phyloP scores from a whole-genome alignment of 352 stramenopile genomes.

The Phytophthora pinifolia region DNA sequence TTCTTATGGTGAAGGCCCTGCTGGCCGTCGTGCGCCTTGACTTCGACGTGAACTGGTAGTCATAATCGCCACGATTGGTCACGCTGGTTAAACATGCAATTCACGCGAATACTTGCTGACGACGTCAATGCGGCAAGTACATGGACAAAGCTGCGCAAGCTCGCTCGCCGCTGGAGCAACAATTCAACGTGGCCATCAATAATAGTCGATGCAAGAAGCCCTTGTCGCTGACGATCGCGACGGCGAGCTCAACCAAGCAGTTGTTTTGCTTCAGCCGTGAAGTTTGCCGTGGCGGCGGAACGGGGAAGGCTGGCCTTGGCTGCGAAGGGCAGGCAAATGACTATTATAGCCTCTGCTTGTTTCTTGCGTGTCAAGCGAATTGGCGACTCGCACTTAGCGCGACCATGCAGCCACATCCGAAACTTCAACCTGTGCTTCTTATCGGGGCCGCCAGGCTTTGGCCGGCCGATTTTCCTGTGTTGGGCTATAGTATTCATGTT shows the following conservation, averaged over 20 bases:
- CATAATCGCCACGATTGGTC: constrained; percentile 1
- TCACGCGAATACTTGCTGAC: constrained; percentile 21
- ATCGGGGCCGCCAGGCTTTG: too few relatives aligned
- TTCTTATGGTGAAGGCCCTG: too few relatives aligned
- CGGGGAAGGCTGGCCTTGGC: neutral
- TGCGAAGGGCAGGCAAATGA: neutral
- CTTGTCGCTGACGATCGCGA: neutral
- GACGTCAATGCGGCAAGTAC: neutral
- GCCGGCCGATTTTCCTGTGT: too few relatives aligned
- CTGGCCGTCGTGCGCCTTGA: too few relatives aligned
- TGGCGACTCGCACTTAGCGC: constrained; percentile 22
- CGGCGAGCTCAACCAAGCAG: neutral
- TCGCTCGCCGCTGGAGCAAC: neutral
- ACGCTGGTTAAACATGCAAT: constrained; percentile 27
- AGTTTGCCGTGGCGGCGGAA: constrained; percentile 7
- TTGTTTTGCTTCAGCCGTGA: constrained; percentile 25
- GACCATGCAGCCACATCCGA: neutral
- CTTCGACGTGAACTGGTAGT: constrained; percentile 12
- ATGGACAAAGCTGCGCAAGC: neutral
- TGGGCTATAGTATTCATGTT: too few relatives aligned
- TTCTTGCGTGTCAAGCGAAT: constrained; percentile 32
- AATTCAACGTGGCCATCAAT: neutral
- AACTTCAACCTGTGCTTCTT: too few relatives aligned
- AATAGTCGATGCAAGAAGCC: too few relatives aligned
- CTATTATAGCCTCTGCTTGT: neutral